phyloP scores from a whole-genome alignment of 2,329 filamentous ascomycete species.

The Diaporthe velutina region DNA sequence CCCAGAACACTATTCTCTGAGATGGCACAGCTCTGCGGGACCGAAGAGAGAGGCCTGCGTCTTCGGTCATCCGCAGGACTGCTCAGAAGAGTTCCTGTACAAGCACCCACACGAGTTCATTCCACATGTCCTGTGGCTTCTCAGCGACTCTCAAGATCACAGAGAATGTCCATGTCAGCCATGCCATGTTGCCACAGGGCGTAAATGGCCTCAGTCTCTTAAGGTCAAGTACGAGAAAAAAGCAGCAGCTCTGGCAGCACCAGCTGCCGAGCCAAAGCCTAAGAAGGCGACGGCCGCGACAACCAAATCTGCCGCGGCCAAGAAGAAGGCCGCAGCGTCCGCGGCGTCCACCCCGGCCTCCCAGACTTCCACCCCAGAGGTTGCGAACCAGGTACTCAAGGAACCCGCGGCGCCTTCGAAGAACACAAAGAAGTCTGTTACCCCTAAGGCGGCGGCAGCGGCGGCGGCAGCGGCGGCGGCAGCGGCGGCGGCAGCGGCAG shows the following conservation, averaged over 20 bases:
- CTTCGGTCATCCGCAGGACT: slow-evolving; percentile 36
- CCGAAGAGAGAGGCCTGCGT: slow-evolving; percentile 29
- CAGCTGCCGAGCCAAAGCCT: slow-evolving; percentile 30
- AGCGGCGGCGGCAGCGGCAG: background rate
- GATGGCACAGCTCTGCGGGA: slow-evolving; percentile 32
- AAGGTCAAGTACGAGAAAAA: slow-evolving; percentile 36
- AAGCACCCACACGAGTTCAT: slow-evolving; percentile 67
- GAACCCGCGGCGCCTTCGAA: slow-evolving; percentile 22
- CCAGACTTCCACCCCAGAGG: slow-evolving; percentile 15
- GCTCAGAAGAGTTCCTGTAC: slow-evolving; percentile 52
- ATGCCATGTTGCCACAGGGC: slow-evolving; percentile 37
- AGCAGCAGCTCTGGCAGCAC: slow-evolving; percentile 25
- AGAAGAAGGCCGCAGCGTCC: slow-evolving; percentile 22
- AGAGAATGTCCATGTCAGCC: slow-evolving; percentile 63
- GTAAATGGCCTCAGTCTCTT: slow-evolving; percentile 35
- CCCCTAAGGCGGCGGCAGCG: background rate
- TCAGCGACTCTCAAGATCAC: slow-evolving; percentile 61
- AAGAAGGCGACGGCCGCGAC: slow-evolving; percentile 24
- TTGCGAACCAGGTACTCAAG: slow-evolving; percentile 29
- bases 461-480: background rate
- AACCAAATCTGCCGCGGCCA: slow-evolving; percentile 22
- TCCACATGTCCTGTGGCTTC: slow-evolving; percentile 65
- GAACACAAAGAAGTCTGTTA: slow-evolving; percentile 24
- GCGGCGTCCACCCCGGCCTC: slow-evolving; percentile 5
- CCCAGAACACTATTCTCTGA: slow-evolving; percentile 36